phyloP scores from a whole-genome alignment of 2,329 filamentous ascomycete species.

The Fusarium setosum region DNA sequence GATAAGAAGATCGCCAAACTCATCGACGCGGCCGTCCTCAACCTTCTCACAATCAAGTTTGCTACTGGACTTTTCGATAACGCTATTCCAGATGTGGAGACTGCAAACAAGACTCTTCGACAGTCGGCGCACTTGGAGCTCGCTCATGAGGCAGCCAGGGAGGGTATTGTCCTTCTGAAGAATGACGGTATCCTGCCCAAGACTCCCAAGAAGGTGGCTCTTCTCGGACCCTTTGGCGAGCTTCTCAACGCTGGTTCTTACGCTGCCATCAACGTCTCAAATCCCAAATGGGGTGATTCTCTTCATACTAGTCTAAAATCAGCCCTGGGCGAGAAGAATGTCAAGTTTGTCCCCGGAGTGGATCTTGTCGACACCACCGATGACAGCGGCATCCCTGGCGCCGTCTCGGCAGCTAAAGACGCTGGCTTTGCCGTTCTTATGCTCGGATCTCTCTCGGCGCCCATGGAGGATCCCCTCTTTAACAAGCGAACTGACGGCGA shows the following conservation, averaged over 20 bases:
- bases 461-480: slow-evolving; percentile 37
- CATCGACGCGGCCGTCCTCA: slow-evolving; percentile 41
- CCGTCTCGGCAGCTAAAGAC: slow-evolving; percentile 43
- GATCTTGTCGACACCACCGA: slow-evolving; percentile 31
- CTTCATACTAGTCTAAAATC: slow-evolving; percentile 26
- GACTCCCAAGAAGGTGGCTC: slow-evolving; percentile 44
- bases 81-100: slow-evolving; percentile 33
- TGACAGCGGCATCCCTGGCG: slow-evolving; percentile 26
- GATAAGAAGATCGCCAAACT: slow-evolving; percentile 35
- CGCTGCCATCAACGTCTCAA: slow-evolving; percentile 31
- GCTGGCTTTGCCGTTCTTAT: slow-evolving; percentile 45
- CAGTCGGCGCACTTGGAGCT: slow-evolving; percentile 13
- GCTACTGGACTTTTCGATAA: slow-evolving; percentile 43
- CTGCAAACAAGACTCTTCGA: slow-evolving; percentile 26
- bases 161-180: slow-evolving; percentile 68
- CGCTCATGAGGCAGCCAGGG: slow-evolving; percentile 22
- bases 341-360: slow-evolving; percentile 25
- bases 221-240: slow-evolving; percentile 44
- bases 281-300: slow-evolving; percentile 28
- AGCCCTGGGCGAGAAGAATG: slow-evolving; percentile 23
- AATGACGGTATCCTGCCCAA: slow-evolving; percentile 69
- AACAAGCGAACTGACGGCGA: slow-evolving; percentile 50
- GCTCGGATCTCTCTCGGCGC: slow-evolving; percentile 44
- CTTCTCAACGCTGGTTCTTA: slow-evolving; percentile 33
- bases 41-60: slow-evolving; percentile 46